These are phyloP conservation scores for Xerocomus brunneocitrinus DNA, from an alignment of 768 basidiomycete genomes.

Conservation along the genomic window DNA sequence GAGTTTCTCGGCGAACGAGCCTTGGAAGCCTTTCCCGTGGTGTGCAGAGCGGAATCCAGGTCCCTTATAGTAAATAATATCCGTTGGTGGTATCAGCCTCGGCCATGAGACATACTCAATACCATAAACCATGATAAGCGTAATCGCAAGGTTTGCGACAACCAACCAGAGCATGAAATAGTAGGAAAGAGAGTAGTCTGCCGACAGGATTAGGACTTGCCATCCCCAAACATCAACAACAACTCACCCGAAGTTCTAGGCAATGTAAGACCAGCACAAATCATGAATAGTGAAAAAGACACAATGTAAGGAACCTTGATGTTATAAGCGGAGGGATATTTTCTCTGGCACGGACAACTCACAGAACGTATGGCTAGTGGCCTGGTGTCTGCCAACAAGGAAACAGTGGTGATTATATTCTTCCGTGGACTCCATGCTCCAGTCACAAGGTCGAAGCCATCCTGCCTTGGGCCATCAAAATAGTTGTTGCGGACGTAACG, in stretches of 20 bases:
- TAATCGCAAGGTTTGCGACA: slow-evolving; percentile 54
- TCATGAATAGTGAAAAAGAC: slow-evolving; percentile 82
- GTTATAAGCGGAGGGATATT: slow-evolving; percentile 2
- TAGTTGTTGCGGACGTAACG: slow-evolving; percentile 96
- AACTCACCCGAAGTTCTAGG: slow-evolving; percentile 81
- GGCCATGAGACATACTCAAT: slow-evolving; percentile 97
- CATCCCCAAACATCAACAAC: slow-evolving; percentile 24
- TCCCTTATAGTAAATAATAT: slow-evolving; percentile 83
- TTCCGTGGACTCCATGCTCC: slow-evolving; percentile 86
- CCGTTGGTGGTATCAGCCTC: slow-evolving; percentile 69
- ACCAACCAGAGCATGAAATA: slow-evolving; percentile 81
- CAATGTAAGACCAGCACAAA: slow-evolving; percentile 78
- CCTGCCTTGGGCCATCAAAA: slow-evolving; percentile 90
- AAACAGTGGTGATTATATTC: slow-evolving; percentile 63
- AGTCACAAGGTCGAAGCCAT: slow-evolving; percentile 92
- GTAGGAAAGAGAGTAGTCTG: slow-evolving; percentile 82
- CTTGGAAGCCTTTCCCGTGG: slow-evolving; percentile 69
- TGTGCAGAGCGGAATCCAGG: slow-evolving; percentile 78
- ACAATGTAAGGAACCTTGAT: slow-evolving; percentile 78
- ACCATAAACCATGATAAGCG: slow-evolving; percentile 80
- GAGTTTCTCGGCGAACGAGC: slow-evolving; percentile 30
- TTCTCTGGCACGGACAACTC: slow-evolving; percentile 27
- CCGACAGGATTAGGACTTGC: slow-evolving; percentile 1
- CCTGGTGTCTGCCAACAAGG: slow-evolving; percentile 71
- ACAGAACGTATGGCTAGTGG: slow-evolving; percentile 85